Percentiles rank a stretch among this genome's conserved stretches.
phyloP scores from a whole-genome alignment of 2,329 filamentous ascomycete species.

The Diaporthe eres region DNA sequence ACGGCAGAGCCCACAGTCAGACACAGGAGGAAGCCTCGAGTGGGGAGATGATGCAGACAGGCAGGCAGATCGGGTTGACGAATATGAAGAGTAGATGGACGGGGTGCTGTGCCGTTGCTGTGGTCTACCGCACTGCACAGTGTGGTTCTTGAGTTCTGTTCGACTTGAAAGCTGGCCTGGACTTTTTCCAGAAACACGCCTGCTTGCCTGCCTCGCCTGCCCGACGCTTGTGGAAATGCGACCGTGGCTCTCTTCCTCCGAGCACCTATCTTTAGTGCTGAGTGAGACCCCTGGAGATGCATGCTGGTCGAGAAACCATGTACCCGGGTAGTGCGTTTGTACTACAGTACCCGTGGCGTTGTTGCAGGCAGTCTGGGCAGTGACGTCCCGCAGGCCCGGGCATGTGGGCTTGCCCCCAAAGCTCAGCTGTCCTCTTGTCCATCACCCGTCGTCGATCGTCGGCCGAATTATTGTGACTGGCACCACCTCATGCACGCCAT shows the following conservation, averaged over 20 bases:
- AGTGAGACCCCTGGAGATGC: constrained; percentile 29
- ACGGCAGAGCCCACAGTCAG: neutral
- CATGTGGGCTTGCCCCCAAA: neutral
- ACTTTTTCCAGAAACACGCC: constrained; percentile 34
- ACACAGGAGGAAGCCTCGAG: neutral
- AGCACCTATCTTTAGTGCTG: constrained; percentile 30
- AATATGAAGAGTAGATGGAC: neutral
- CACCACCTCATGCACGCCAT: constrained; percentile 1
- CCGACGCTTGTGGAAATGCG: constrained; percentile 3
- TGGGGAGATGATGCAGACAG: constrained; percentile 25
- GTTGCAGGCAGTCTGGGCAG: constrained; percentile 8
- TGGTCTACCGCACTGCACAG: constrained; percentile 4
- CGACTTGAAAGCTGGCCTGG: constrained; percentile 38
- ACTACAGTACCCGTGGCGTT: constrained; percentile 1
- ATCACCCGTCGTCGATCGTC: constrained; percentile 21
- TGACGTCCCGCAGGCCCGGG: neutral
- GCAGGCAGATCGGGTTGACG: constrained; percentile 2
- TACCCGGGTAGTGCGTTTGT: constrained; percentile 27
- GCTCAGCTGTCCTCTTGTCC: constrained; percentile 36
- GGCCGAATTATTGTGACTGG: constrained; percentile 13
- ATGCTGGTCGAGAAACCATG: constrained; percentile 18
- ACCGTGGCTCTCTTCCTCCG: constrained; percentile 17
- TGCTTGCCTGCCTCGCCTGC: constrained; percentile 12
- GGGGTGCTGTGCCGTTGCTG: constrained; percentile 3
- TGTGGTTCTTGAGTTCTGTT: neutral